Base-by-base conservation (phyloP, 2,329 filamentous ascomycete genomes). In the Botrytis paeoniae region DNA sequence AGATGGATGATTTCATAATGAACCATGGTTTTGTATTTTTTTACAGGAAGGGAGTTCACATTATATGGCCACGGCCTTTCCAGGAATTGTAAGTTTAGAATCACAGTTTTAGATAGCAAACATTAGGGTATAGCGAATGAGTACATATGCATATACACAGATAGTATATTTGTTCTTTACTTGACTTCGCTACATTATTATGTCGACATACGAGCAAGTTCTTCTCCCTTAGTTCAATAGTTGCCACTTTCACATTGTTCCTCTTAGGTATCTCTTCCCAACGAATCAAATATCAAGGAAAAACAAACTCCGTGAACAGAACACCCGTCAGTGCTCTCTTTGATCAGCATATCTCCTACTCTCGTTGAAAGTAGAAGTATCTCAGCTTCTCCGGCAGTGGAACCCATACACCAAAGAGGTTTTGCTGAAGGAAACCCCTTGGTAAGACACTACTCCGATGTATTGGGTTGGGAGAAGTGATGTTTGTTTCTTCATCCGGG, bases 241-340 rank as follows among this genome's bases (percentile, higher is more conserved):
- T 29, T 51, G 8, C 20, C 22, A 37, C 45, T 4, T 14, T 29
- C 14, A 39, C 3, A 32, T 29, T 43, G 14, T 9, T 16, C 4
- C 16, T 18, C 4, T 20, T 8, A 16, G 6, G 2, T 18, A 22
- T 61, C 39, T 32, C 25, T 45, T 22, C 18, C 16, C 16, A 32
- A 61, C 12, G 8, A n/a, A 60, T 1, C 1, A 6, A 70, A 39
- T 43, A 18, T 14, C 35, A 62, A 37, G 43, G 14, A 6, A 48
- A 12, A 61, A 60, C 22, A 48, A 51, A 41, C 25, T 43, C 6
- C 8, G 18, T 18, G 39, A 39, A n/a, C 57, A 62, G 37, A 63
- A 41, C 48, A 63, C 74, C 73, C 76, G 76, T 80, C 79, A 78
- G 79, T 77, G 79, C 79, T 80, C 79, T 80, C 79, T 80, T 80